phyloP scores from a whole-genome alignment of 2,329 filamentous ascomycete species.

The Claviceps fusiformis region DNA sequence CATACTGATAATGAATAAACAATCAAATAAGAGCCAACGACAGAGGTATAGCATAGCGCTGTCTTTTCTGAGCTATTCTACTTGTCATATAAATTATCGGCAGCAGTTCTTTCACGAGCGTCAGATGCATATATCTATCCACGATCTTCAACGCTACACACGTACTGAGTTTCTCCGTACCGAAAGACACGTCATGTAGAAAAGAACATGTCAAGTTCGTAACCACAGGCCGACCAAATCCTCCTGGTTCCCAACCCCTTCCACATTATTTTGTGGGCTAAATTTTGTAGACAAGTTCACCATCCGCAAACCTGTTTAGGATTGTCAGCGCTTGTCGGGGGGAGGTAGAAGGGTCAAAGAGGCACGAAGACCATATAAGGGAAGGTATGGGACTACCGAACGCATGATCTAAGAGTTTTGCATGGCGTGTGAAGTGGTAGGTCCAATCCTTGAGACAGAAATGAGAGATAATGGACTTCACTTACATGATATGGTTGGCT shows the following conservation, averaged over 20 bases:
- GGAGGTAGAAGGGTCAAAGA: background rate
- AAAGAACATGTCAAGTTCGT: background rate
- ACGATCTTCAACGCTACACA: background rate
- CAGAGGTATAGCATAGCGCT: background rate
- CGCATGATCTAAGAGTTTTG: background rate
- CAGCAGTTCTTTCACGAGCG: background rate
- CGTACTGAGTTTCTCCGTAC: background rate
- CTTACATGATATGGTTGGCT: constrained; percentile 85
- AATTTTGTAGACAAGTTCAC: constrained; percentile 58
- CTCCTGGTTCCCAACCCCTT: background rate
- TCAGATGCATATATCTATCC: background rate
- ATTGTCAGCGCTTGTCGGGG: constrained; percentile 9
- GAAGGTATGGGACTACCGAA: background rate
- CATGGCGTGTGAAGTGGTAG: background rate
- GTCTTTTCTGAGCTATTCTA: background rate
- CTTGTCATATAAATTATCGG: background rate
- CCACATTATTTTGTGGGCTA: constrained; percentile 19
- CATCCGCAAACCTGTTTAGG: constrained; percentile 37
- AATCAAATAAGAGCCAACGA: background rate
- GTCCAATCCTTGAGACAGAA: background rate
- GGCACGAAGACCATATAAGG: background rate
- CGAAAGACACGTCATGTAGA: background rate
- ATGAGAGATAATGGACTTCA: constrained; percentile 12
- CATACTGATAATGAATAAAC: background rate
- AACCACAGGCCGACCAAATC: background rate